Evolutionary conservation across 768 basidiomycete genomes (phyloP).

Genomic region (Mycena galopus): DNA sequence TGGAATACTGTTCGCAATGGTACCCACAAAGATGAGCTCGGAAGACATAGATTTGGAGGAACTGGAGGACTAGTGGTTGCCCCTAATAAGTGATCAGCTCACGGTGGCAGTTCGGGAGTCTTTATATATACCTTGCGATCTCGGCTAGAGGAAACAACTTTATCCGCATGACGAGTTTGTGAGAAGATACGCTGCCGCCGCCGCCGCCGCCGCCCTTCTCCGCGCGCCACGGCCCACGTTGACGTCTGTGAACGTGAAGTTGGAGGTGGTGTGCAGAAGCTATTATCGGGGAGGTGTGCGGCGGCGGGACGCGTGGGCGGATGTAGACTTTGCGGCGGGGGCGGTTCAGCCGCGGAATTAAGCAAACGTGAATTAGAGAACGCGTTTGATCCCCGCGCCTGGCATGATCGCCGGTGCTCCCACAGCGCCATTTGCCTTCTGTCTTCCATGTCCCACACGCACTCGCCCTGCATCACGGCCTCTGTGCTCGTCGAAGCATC

Average conservation of each 20-base stretch:
- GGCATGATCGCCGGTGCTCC: constrained; percentile 27
- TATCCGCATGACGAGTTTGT: no score
- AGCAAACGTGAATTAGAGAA: constrained; percentile 20
- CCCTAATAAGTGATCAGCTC: no score
- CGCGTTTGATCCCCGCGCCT: constrained; percentile 24
- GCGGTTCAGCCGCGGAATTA: constrained; percentile 2
- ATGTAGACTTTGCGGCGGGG: constrained; percentile 4
- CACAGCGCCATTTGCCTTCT: constrained; percentile 27
- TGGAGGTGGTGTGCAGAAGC: constrained; percentile 10
- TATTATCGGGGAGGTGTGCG: constrained; percentile 1
- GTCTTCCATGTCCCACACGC: constrained; percentile 28
- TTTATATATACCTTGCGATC: no score
- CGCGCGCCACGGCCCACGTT: constrained; percentile 1
- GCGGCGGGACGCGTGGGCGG: constrained; percentile 5
- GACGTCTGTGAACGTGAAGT: constrained; percentile 3
- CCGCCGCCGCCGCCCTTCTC: no score
- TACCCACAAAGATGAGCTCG: constrained; percentile 10
- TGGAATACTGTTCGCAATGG: no score
- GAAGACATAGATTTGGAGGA: not conserved
- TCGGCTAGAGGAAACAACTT: no score
- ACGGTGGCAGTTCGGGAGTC: no score
- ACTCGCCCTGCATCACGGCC: constrained; percentile 27
- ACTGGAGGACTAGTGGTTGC: no score
- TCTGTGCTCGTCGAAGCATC: constrained; percentile 27
- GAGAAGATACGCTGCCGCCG: no score